Evolutionary conservation across 2,329 filamentous ascomycete species (phyloP), one percentile per base, ranked within the genome.

Genomic region (Epichloe elymi): DNA sequence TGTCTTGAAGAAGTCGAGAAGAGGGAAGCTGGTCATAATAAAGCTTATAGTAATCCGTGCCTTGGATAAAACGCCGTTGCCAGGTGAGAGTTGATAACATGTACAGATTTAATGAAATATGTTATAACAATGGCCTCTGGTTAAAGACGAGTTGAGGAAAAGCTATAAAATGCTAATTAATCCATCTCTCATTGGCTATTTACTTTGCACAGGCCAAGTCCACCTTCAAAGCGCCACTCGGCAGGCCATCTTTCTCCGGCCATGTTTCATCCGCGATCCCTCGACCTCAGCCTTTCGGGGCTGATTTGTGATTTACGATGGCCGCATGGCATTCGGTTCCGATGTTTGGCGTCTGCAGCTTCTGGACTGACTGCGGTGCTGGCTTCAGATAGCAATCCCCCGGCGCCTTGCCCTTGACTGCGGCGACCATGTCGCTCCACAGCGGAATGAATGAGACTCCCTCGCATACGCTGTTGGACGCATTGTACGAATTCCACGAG

Each of bases 401-500:
- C 19, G 47, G 51, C 2, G 51, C 51, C 23, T 48, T 37, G 30
- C 51, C 51, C 46, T 44, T 39, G 36, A 50, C 42, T 4, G 51
- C 51, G 12, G 11, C 2, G 14, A 23, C 51, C 1, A 40, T 7
- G 36, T 50, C 42, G 19, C 49, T 51, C 56, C 56, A 58, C 12
- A 43, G 41, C 1, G 57, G 57, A 14, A 59, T 50, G 30, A 57
- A 58, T 0, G 57, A 58, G 5, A 59, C 53, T 4, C 36, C 57
- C 26, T 49, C 45, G 47, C 57, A 59, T 4, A 20, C 36, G 7
- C n/a, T 30, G 3, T 40, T 39, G 1, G 54, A 52, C 2, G 26
- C 37, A 23, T 53, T 55, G 51, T 55, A 53, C 19, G 37, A 41
- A 39, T 59, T 59, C 57, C 57, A 75, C 4, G 64, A 63, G 8